phyloP scores from a whole-genome alignment of 78 protist species.

The Protostelium mycophagum region DNA sequence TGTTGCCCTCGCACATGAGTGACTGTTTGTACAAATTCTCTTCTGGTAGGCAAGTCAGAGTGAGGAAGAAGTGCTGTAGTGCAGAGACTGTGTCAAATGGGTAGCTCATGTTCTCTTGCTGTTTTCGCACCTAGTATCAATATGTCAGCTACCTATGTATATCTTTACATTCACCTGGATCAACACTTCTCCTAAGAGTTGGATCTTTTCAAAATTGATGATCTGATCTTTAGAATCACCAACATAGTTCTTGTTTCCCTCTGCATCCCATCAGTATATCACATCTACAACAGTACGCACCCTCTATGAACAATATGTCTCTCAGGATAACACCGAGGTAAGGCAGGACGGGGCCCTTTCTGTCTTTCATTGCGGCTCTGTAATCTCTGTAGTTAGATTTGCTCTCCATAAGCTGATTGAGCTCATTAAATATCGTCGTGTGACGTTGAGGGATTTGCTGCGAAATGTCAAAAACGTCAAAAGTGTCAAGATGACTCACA shows the following conservation, averaged over 20 bases:
- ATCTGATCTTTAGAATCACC: neutral
- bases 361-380: neutral
- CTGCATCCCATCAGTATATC: neutral
- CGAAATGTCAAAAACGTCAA: neutral
- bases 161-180: neutral
- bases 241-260: neutral
- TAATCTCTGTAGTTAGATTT: neutral
- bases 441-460: neutral
- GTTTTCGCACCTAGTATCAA: neutral
- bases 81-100: neutral
- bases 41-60: neutral
- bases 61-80: neutral
- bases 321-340: neutral
- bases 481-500: neutral
- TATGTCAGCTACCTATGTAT: too few species aligned
- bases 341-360: neutral
- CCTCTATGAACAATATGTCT: neutral
- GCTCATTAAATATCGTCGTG: neutral
- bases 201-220: neutral
- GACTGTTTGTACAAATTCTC: neutral
- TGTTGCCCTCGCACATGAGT: neutral
- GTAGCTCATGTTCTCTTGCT: neutral
- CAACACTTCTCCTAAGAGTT: neutral
- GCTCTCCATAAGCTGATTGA: neutral
- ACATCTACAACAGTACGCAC: neutral